Evolutionary conservation across 768 basidiomycete species (phyloP).

Genomic region (Mycena floridula): DNA sequence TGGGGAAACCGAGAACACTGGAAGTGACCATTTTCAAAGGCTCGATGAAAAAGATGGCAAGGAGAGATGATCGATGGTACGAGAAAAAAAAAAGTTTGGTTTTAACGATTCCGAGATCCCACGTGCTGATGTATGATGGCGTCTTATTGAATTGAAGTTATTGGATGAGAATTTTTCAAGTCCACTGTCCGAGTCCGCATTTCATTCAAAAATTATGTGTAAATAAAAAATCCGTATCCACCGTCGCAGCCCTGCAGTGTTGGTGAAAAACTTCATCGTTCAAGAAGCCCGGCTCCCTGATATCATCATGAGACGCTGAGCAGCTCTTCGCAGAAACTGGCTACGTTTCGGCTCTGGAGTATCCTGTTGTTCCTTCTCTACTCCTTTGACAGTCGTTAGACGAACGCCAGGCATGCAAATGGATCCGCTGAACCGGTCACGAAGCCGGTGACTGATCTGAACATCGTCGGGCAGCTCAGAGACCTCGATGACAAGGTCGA

Average conservation of each 20-base stretch:
- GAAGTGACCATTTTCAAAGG: conserved; percentile 60
- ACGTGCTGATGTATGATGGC: neutral
- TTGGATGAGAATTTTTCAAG: neutral
- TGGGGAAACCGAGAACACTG: conserved; percentile 88
- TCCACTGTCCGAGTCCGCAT: too few relatives aligned
- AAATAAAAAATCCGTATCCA: too few relatives aligned
- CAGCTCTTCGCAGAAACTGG: conserved; percentile 31
- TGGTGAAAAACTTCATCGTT: conserved; percentile 1
- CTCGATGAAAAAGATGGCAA: too few relatives aligned
- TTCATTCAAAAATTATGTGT: too few relatives aligned
- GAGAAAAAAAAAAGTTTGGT: conserved; percentile 12
- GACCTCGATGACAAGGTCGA: conserved; percentile 35
- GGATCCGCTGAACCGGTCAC: neutral
- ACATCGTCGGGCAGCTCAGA: conserved; percentile 36
- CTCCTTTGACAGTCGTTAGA: neutral
- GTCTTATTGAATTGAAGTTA: conserved; percentile 14
- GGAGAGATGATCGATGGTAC: conserved; percentile 24
- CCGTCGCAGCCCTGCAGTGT: too few relatives aligned
- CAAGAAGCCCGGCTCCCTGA: conserved; percentile 20
- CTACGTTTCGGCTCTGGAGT: conserved; percentile 19
- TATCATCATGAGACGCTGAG: conserved; percentile 30
- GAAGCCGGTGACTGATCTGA: neutral
- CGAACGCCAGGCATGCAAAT: neutral
- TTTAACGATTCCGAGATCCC: too few relatives aligned
- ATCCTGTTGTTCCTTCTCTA: neutral